Evolutionary conservation across 306 rosid genomes (phyloP), one percentile per base, ranked within the genome.

Genomic region (Pueraria montana): DNA sequence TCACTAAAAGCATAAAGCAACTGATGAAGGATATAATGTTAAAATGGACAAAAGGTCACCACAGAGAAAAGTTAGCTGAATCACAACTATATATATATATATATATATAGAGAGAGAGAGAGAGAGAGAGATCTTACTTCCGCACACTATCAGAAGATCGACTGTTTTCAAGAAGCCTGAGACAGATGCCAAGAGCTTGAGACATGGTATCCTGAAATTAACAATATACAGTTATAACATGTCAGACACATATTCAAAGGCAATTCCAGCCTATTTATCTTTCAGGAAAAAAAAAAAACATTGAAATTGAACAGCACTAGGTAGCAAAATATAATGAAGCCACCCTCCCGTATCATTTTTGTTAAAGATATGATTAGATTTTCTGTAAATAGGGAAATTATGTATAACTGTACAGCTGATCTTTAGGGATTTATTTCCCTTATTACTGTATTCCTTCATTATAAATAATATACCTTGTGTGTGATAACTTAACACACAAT

Each of bases 181-280:
- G 97, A 89, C 98, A 95, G 84, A 95, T 95, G 59, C 90, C 94
- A 83, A 95, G 97, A 84, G 98, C 97, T 91, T 89, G 98, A 85
- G 90, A 93, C 93, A 92, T 92, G 79, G 89, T 89, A 27, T 89
- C 97, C 99, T 95, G 95, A 61, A 73, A 81, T 69, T 77, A 49
- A 65, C 58, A 77, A 78, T 74, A 83, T 59, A 50, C 6, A 42
- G 20, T 84, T 63, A 48, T 36, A 81, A 66, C 52, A 77, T 65
- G 49, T 55, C 79, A 77, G 77, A 43, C 53, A 80, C 43, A n/a
- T 23, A 74, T 8, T 36, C 43, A 76, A 76, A 70, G 64, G 48
- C 55, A 49, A 75, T 55, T 75, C 56, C 49, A 71, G 80, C 11
- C 53, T n/a, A 66, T 65, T 8, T 38, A 71, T 43, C 34, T 69